Evolutionary conservation across 257 asterid species (phyloP).

Genomic region (Solanum clarkiae): DNA sequence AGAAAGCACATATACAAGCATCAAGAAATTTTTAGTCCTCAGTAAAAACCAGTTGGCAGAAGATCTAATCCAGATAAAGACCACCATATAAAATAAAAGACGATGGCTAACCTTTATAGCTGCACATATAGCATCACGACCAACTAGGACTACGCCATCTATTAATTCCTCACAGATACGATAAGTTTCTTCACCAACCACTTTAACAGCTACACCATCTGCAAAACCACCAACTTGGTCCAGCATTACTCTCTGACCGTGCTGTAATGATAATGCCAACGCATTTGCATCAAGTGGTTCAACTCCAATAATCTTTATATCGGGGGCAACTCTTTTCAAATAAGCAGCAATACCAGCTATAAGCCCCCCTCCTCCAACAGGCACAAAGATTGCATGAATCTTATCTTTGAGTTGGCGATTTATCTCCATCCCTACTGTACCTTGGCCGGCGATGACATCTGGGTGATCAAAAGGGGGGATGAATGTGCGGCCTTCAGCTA

Average conservation of each 20-base stretch:
- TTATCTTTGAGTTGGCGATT: conserved; percentile 58
- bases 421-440: conserved; percentile 95
- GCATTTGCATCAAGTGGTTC: conserved; percentile 96
- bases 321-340: conserved; percentile 77
- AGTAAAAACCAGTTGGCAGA: not conserved
- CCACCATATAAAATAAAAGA: not conserved
- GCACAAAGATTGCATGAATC: conserved; percentile 80
- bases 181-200: conserved; percentile 84
- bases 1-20: not conserved
- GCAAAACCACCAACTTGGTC: conserved; percentile 98
- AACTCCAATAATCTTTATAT: conserved; percentile 81
- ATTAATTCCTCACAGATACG: conserved; percentile 67
- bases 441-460: conserved; percentile 86
- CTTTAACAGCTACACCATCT: conserved; percentile 97
- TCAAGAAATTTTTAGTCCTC: too few relatives aligned
- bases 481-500: conserved; percentile 61
- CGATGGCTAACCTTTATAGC: conserved; percentile 69
- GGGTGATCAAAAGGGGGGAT: conserved; percentile 97
- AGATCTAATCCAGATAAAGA: not conserved
- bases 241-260: conserved; percentile 58
- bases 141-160: conserved; percentile 86
- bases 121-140: conserved; percentile 94
- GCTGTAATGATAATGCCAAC: conserved; percentile 80
- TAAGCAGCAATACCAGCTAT: conserved; percentile 97
- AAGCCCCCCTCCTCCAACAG: conserved; percentile 97